These are phyloP conservation scores for Miscanthus lutarioriparius DNA, from an alignment of 176 grass and related monocot genomes.

Conservation along the genomic window DNA sequence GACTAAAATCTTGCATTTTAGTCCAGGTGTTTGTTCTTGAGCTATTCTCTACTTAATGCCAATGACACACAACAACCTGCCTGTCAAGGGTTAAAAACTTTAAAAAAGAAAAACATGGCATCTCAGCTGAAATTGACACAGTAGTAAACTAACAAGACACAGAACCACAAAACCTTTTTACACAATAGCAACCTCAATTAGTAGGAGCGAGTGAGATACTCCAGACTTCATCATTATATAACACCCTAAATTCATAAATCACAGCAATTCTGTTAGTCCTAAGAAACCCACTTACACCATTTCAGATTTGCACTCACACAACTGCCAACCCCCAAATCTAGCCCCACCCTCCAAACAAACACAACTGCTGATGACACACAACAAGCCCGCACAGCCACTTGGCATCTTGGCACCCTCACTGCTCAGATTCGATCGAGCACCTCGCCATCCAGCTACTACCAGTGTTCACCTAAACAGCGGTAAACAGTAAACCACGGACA, in stretches of 20 bases:
- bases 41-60: not conserved
- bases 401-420: not conserved
- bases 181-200: not conserved
- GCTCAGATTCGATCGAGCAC: conserved; percentile 1
- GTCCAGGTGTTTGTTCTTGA: not conserved
- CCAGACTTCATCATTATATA: not conserved
- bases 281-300: not conserved
- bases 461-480: not conserved
- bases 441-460: not conserved
- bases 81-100: not conserved
- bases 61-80: not conserved
- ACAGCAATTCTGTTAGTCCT: not conserved
- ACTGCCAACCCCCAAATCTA: not conserved
- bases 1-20: not conserved
- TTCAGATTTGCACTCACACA: conserved; percentile 4
- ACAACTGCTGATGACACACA: not conserved
- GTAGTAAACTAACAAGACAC: not conserved
- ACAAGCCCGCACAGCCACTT: not conserved
- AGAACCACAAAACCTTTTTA: not conserved
- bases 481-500: not conserved
- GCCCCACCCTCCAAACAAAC: not conserved
- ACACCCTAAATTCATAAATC: not conserved
- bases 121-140: not conserved
- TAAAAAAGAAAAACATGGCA: not conserved
- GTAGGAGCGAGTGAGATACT: not conserved